phyloP scores from a whole-genome alignment of 2,329 filamentous ascomycete species.

The Leptographium radiaticola region DNA sequence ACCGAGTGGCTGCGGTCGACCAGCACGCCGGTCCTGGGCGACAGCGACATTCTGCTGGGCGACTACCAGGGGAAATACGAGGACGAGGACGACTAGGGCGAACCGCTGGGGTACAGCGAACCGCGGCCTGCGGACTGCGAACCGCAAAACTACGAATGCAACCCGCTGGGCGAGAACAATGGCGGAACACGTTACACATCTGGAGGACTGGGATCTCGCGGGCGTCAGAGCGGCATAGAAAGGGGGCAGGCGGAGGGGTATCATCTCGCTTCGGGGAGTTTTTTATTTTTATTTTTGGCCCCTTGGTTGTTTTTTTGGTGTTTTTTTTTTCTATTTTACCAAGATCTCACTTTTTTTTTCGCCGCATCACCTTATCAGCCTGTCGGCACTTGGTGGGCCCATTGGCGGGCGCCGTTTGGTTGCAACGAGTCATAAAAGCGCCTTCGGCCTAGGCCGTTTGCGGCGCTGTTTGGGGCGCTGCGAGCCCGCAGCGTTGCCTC shows the following conservation, averaged over 20 bases:
- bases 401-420: not conserved
- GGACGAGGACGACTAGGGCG: constrained; percentile 21
- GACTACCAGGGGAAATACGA: constrained; percentile 54
- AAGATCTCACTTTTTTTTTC: not conserved
- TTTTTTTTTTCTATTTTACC: not conserved
- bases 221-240: too few species aligned
- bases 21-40: constrained; percentile 38
- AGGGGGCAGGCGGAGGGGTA: not conserved
- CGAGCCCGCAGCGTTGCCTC: too few species aligned
- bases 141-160: too few species aligned
- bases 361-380: not conserved
- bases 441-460: not conserved
- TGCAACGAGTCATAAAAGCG: too few species aligned
- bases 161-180: not conserved
- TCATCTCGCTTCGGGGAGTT: too few species aligned
- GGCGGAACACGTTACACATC: not conserved
- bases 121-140: too few species aligned
- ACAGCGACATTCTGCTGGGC: constrained; percentile 63
- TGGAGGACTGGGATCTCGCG: too few species aligned
- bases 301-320: not conserved
- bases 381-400: not conserved
- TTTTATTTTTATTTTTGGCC: not conserved
- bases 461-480: too few species aligned
- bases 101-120: too few species aligned
- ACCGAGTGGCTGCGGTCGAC: constrained; percentile 69